Conservation (phyloP, 106 monocot genomes). For the Gastrodia elata region DNA sequence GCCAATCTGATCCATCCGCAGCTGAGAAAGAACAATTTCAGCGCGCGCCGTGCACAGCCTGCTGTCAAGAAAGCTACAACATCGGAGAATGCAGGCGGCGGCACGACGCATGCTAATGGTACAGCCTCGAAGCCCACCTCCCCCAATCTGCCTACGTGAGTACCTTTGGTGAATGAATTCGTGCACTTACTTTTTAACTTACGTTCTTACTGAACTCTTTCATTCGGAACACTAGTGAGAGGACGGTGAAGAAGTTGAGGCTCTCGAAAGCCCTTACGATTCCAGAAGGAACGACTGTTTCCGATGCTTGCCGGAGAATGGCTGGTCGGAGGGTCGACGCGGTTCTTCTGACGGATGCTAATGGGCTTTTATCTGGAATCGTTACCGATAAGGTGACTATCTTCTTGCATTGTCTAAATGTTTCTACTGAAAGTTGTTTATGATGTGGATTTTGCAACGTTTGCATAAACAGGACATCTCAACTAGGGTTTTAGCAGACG, state of each 20-base stretch:
- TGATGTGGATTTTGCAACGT: background rate
- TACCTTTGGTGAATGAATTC: background rate
- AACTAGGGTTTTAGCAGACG: constrained; percentile 80
- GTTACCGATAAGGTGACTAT: constrained; percentile 77
- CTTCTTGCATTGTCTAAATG: background rate
- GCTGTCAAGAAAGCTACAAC: constrained; percentile 21
- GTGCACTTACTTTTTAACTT: background rate
- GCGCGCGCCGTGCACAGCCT: constrained; percentile 24
- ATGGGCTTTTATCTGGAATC: constrained; percentile 84
- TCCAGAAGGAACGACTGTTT: constrained; percentile 69
- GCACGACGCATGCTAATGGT: constrained; percentile 16
- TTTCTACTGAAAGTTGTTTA: background rate
- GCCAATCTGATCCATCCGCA: constrained; percentile 23
- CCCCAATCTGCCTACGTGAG: constrained; percentile 49
- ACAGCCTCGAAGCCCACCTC: constrained; percentile 43
- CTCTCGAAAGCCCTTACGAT: constrained; percentile 88
- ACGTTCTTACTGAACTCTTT: background rate
- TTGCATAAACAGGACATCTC: constrained; percentile 60
- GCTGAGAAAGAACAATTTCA: constrained; percentile 14
- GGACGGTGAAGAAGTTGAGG: constrained; percentile 85
- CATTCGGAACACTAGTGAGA: constrained; percentile 40
- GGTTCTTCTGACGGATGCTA: constrained; percentile 73
- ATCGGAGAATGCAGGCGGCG: constrained; percentile 24
- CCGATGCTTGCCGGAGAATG: constrained; percentile 90
- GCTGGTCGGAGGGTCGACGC: constrained; percentile 65